phyloP scores from a whole-genome alignment of 2,329 filamentous ascomycete species.

The Apiospora rasikravindrae region DNA sequence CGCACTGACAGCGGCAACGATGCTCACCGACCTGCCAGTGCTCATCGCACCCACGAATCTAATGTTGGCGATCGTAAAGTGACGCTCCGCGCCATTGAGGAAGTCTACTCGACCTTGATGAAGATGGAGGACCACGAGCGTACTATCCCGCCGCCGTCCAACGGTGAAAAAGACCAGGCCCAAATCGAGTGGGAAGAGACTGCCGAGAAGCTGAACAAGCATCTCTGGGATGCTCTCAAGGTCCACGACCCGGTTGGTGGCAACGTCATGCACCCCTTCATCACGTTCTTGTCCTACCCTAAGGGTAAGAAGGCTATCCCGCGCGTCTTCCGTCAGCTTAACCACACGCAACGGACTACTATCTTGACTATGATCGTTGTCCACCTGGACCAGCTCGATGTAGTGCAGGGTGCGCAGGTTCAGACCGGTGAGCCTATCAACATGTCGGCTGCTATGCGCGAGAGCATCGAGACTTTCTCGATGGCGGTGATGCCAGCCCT shows the following conservation, averaged over 20 bases:
- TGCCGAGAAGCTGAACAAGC: conserved; percentile 73
- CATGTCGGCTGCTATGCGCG: conserved; percentile 78
- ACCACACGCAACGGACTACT: conserved; percentile 90
- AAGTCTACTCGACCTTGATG: conserved; percentile 88
- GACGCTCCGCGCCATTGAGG: conserved; percentile 84
- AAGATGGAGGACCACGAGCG: conserved; percentile 92
- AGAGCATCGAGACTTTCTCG: conserved; percentile 91
- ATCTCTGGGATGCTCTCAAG: conserved; percentile 86
- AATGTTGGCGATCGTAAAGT: conserved; percentile 77
- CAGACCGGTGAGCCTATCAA: conserved; percentile 71
- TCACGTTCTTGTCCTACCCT: conserved; percentile 89
- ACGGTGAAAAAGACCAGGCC: conserved; percentile 68
- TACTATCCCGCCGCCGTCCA: conserved; percentile 68
- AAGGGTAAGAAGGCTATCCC: conserved; percentile 98
- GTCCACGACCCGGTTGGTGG: conserved; percentile 88
- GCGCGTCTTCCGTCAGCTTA: conserved; percentile 91
- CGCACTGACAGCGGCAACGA: conserved; percentile 74
- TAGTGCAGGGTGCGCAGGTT: conserved; percentile 81
- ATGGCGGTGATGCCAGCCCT: conserved; percentile 87
- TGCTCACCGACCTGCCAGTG: conserved; percentile 55
- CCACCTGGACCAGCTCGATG: conserved; percentile 89
- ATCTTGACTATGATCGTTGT: conserved; percentile 96
- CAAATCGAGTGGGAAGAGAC: conserved; percentile 76
- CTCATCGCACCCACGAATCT: conserved; percentile 43
- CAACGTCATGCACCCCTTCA: conserved; percentile 87